Percentiles rank a stretch among this genome's conserved stretches.
Conservation (phyloP, 2,329 filamentous ascomycete species). For the Cercospora zeae-maydis region DNA sequence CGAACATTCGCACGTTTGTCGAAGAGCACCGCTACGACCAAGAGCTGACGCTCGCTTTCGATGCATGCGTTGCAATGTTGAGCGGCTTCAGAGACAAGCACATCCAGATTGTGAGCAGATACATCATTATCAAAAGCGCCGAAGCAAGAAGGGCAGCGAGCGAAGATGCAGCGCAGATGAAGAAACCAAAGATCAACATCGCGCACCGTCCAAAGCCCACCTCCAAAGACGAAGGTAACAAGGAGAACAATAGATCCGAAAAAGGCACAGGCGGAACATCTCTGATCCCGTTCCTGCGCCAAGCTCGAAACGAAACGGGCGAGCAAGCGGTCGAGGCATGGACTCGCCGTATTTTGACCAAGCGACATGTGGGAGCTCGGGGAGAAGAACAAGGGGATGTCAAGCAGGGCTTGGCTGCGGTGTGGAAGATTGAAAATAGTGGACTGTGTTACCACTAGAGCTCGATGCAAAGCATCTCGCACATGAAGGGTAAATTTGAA, state of each 20-base stretch:
- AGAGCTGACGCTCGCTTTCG: conserved; percentile 74
- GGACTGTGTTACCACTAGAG: conserved; percentile 39
- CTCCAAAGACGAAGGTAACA: conserved; percentile 35
- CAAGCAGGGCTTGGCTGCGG: conserved; percentile 69
- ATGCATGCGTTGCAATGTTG: conserved; percentile 81
- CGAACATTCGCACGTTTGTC: conserved; percentile 86
- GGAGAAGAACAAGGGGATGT: conserved; percentile 15
- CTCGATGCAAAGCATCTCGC: conserved; percentile 13
- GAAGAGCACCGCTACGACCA: conserved; percentile 58
- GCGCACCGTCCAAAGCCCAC: conserved; percentile 22
- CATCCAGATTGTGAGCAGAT: conserved; percentile 91
- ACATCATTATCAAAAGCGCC: conserved; percentile 85
- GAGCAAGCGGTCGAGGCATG: conserved; percentile 77
- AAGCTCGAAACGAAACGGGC: conserved; percentile 91
- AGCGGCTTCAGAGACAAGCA: conserved; percentile 83
- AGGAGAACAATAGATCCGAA: conserved; percentile 57
- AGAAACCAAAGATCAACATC: conserved; percentile 41
- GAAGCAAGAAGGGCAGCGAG: conserved; percentile 51
- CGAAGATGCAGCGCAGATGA: conserved; percentile 39
- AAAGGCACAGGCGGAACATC: conserved; percentile 91
- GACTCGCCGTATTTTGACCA: conserved; percentile 57
- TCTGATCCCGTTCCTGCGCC: conserved; percentile 91
- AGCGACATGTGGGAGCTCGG: conserved; percentile 35
- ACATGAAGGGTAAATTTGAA: neutral
- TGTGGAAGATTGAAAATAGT: conserved; percentile 83